phyloP scores from a whole-genome alignment of 306 rosid genomes.

The Glycyrrhiza uralensis region DNA sequence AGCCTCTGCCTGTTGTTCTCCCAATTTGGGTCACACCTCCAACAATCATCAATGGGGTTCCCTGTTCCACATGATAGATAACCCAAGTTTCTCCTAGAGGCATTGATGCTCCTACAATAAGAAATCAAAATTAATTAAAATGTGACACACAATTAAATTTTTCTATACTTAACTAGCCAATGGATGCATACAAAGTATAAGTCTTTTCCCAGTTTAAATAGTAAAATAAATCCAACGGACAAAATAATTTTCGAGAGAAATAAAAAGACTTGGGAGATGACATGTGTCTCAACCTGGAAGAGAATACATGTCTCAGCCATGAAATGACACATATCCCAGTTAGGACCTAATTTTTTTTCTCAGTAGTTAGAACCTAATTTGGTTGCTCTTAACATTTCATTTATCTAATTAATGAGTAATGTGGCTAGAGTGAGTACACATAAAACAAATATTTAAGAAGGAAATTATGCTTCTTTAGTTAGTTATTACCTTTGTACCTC shows the following conservation, averaged over 20 bases:
- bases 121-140: not conserved
- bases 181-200: no score
- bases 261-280: no score
- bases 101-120: conserved; percentile 66
- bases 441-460: not conserved
- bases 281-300: no score
- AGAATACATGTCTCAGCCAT: no score
- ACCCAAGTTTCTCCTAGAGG: conserved; percentile 67
- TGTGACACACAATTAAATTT: not conserved
- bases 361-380: no score
- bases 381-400: not conserved
- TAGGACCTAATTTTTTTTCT: no score
- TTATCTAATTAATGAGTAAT: not conserved
- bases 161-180: not conserved
- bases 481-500: conserved; percentile 68
- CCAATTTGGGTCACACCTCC: conserved; percentile 85
- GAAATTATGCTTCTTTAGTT: not conserved
- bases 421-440: not conserved
- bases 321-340: no score
- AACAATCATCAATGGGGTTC: conserved; percentile 89
- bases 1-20: conserved; percentile 63
- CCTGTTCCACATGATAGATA: conserved; percentile 74
- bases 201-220: no score
- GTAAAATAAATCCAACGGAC: no score
- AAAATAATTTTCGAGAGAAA: no score